Evolutionary conservation across 805 yeast genomes (phyloP).

Genomic region (Pichia cephalocereana): DNA sequence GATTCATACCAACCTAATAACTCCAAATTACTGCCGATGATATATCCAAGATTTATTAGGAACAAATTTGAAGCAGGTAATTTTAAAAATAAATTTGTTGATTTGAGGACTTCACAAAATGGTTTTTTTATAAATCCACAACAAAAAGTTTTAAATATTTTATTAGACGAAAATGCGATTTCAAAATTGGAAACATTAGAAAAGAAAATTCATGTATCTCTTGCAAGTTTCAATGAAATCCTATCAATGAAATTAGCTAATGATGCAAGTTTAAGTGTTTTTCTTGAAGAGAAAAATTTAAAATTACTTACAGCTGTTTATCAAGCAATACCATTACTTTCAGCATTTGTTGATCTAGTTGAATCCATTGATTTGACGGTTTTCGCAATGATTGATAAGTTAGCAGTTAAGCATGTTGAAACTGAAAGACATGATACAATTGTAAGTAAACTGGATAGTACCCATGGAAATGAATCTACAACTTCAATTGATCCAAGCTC

Average conservation of each 20-base stretch:
- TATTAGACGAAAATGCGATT: conserved; percentile 43
- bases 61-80: conserved; percentile 71
- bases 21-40: conserved; percentile 41
- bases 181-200: conserved; percentile 29
- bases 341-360: conserved; percentile 40
- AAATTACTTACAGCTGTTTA: conserved; percentile 45
- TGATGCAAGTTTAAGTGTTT: conserved; percentile 14
- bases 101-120: conserved; percentile 13
- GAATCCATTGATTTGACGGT: conserved; percentile 58
- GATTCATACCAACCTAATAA: conserved; percentile 6
- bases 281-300: conserved; percentile 36
- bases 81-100: conserved; percentile 62
- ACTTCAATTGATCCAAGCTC: not conserved
- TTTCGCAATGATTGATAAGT: conserved; percentile 27
- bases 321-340: conserved; percentile 40
- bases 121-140: conserved; percentile 23
- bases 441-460: not conserved
- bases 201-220: conserved; percentile 29
- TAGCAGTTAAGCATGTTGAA: conserved; percentile 11
- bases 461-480: not conserved
- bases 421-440: conserved; percentile 14
- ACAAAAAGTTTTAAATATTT: conserved; percentile 25
- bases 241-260: conserved; percentile 31
- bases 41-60: conserved; percentile 59
- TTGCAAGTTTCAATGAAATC: conserved; percentile 34